Base-by-base conservation (phyloP, 2,329 filamentous ascomycete species). In the Xylaria digitata region DNA sequence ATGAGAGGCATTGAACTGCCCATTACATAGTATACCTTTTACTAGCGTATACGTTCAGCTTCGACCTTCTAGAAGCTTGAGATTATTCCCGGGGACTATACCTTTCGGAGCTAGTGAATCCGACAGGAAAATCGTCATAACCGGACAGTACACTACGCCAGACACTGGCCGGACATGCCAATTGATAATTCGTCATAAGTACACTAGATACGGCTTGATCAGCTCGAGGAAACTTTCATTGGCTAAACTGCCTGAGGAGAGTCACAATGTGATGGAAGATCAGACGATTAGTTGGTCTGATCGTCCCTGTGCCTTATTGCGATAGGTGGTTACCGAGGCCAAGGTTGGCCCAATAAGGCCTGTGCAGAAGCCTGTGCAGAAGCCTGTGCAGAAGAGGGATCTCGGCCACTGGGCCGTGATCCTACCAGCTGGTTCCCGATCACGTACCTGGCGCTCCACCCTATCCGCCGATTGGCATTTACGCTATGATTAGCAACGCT, bases 321-420 rank as follows among this genome's bases (percentile, higher is more conserved):
- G 37, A 55, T 42, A 55, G 37, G 43, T n/a, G 13, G 53, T 3
- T 43, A 43, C 53, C 53, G 37, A 42, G 17, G 37, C 37, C 32
- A 55, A 43, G 53, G 37, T 30, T 17, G 23, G 34, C 34, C 37
- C 52, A 42, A 21, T 26, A 40, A 26, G n/a, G 21, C 19, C 9
- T 23, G 13, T 40, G 37, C 37, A 40, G 37, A 40, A 40, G 21
- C 19, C 9, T 23, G 13, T 40, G 37, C 37, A 40, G 37, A 40
- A 40, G 48, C 34, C 52, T 50, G 34, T 42, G 30, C 53, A 45
- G 8, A 49, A 17, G 53, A 34, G 49, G 59, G 54, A 23, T 59
- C 34, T 66, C 64, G 64, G 64, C 45, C 59, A n/a, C 42, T 66
- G 48, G 40, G 48, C 59, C 64, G 59, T 26, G 59, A 63, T 60